Conservation (phyloP, 208 protist species). For the Trypanosomatidae sp. region DNA sequence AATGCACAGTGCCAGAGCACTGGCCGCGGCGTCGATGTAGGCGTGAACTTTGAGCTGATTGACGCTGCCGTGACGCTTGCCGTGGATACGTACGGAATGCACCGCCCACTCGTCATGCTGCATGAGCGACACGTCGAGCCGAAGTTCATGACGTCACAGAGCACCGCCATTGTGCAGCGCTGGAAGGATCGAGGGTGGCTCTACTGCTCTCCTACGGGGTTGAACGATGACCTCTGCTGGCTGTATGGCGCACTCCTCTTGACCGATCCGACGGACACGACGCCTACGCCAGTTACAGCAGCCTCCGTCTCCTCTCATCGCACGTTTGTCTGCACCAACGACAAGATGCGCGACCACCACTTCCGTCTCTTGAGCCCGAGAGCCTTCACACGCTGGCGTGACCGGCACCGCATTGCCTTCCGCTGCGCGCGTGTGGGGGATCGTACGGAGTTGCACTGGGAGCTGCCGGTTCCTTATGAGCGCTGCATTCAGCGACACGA, state of each 20-base stretch:
- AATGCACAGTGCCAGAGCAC: slow-evolving; percentile 25
- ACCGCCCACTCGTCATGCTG: slow-evolving; percentile 65
- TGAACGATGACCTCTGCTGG: slow-evolving; percentile 87
- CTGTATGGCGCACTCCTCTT: slow-evolving; percentile 64
- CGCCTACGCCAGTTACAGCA: background rate
- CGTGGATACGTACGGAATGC: slow-evolving; percentile 33
- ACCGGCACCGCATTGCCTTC: slow-evolving; percentile 69
- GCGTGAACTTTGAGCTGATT: slow-evolving; percentile 66
- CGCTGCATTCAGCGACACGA: slow-evolving; percentile 48
- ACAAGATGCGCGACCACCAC: slow-evolving; percentile 85
- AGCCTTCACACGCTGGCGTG: slow-evolving; percentile 72
- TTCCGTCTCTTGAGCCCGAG: slow-evolving; percentile 71
- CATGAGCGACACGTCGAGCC: slow-evolving; percentile 72
- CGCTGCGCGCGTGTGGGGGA: slow-evolving; percentile 41
- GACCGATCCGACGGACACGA: slow-evolving; percentile 39
- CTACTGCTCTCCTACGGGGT: slow-evolving; percentile 52
- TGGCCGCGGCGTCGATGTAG: slow-evolving; percentile 49
- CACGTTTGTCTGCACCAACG: slow-evolving; percentile 74
- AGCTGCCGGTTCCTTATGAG: slow-evolving; percentile 45
- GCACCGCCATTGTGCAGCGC: slow-evolving; percentile 31
- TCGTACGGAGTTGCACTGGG: slow-evolving; percentile 42
- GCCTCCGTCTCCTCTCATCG: slow-evolving; percentile 14
- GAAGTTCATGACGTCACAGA: slow-evolving; percentile 33
- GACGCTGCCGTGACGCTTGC: slow-evolving; percentile 49
- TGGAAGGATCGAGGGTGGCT: slow-evolving; percentile 48